Evolutionary conservation across 805 yeast species (phyloP).

Genomic region (Jamesozyma lodderae): DNA sequence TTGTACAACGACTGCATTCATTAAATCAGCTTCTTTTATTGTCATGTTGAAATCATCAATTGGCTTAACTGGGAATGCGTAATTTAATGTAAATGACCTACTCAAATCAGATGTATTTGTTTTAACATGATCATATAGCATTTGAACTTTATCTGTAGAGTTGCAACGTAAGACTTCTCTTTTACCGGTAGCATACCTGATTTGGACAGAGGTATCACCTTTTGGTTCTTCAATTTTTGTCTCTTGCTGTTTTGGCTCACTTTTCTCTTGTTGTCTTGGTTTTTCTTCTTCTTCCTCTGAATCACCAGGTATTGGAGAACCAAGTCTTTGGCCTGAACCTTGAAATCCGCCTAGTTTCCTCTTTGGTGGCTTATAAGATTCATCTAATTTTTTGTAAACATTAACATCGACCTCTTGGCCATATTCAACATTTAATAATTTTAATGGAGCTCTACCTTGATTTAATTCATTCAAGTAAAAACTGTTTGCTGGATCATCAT

Average conservation of each 20-base stretch:
- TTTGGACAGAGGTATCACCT: slow-evolving; percentile 72
- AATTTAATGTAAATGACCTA: slow-evolving; percentile 57
- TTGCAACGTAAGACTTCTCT: slow-evolving; percentile 56
- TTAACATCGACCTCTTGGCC: slow-evolving; percentile 92
- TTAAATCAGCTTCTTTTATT: slow-evolving; percentile 66
- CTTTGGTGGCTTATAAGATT: slow-evolving; percentile 68
- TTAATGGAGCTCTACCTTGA: slow-evolving; percentile 84
- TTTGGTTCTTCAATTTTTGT: slow-evolving; percentile 15
- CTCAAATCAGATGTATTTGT: slow-evolving; percentile 33
- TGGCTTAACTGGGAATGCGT: slow-evolving; percentile 74
- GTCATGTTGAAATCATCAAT: slow-evolving; percentile 49
- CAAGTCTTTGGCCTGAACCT: slow-evolving; percentile 79
- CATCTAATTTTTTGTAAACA: slow-evolving; percentile 72
- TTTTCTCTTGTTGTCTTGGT: neutral
- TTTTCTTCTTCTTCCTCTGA: slow-evolving; percentile 10
- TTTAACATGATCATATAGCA: slow-evolving; percentile 61
- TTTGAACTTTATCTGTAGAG: slow-evolving; percentile 54
- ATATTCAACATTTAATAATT: slow-evolving; percentile 68
- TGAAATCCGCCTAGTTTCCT: slow-evolving; percentile 53
- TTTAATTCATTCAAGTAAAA: slow-evolving; percentile 70
- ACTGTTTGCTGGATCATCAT: slow-evolving; percentile 88
- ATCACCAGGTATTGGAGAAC: slow-evolving; percentile 83
- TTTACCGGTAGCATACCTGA: slow-evolving; percentile 76
- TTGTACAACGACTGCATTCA: slow-evolving; percentile 82
- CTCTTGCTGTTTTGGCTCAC: slow-evolving; percentile 12